Evolutionary conservation across 768 basidiomycete genomes (phyloP), one percentile per base, ranked within the genome.

Genomic region (Lactifluus pinguis): DNA sequence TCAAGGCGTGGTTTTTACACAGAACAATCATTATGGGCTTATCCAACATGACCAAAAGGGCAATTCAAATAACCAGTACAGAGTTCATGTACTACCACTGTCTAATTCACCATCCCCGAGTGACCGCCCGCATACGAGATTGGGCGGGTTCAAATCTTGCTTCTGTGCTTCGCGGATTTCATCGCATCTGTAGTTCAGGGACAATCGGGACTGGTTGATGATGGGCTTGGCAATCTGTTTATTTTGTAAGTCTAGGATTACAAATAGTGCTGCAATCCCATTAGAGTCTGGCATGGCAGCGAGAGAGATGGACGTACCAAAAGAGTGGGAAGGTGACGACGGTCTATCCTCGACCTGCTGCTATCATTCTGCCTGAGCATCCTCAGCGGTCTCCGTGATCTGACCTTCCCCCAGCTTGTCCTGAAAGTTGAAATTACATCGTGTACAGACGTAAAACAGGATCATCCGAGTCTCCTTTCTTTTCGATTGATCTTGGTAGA

Each of bases 401-500:
- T 57, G 79, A 13, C 84, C 82, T 38, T 70, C 68, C n/a, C 52
- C 65, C 47, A 89, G 68, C 25, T 77, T 78, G 21, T 93, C 91
- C 55, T 79, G 79, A 69, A 87, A 92, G 67, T 77, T 83, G 65
- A 87, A 76, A 65, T 86, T 85, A 71, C 90, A 92, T 67, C 87
- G 87, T 21, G 84, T 82, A 70, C 92, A 95, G 49, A 93, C 91
- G 70, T 85, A 95, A 76, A 94, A 95, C 2, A 93, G 79, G 53
- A 91, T 90, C 93, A 95, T 95, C 2, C 89, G 82, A 1, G 95
- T 98, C 70, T 95, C 92, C 68, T 92, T 92, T 57, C 95, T 86
- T 71, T 95, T 95, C 17, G 93, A 97, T 72, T 98, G 95, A 73
- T 98, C 95, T 73, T 98, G 95, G 72, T 89, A 98, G 70, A 90